Conservation (phyloP, 2,329 filamentous ascomycete genomes). For the Ophiostoma sp. region DNA sequence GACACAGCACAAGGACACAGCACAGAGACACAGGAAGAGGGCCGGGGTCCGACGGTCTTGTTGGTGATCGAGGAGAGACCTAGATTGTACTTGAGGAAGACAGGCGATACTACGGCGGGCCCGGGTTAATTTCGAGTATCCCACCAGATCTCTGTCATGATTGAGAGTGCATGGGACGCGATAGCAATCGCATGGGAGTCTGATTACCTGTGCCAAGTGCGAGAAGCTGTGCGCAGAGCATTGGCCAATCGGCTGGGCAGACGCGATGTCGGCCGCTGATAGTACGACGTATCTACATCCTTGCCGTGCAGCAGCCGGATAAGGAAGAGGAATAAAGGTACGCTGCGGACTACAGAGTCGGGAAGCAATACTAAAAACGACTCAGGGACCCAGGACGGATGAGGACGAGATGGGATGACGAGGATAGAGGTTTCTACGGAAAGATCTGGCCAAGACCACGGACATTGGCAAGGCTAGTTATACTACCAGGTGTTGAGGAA, state of each 20-base stretch:
- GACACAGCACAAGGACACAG: not conserved
- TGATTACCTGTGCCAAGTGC: not conserved
- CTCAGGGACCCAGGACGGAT: not conserved
- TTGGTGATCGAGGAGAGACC: not conserved
- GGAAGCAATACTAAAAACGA: not conserved
- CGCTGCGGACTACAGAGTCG: not conserved
- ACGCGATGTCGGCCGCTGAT: not conserved
- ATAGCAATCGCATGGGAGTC: not conserved
- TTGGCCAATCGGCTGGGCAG: not conserved
- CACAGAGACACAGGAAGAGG: not conserved
- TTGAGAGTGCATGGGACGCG: not conserved
- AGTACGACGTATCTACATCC: not conserved
- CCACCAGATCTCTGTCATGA: not conserved
- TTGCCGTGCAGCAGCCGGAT: not conserved
- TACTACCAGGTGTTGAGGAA: not conserved
- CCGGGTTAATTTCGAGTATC: not conserved
- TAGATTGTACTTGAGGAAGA: not conserved
- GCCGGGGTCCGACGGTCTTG: slow-evolving; percentile 9
- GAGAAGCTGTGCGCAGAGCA: not conserved
- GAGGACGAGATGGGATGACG: not conserved
- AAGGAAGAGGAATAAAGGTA: slow-evolving; percentile 9
- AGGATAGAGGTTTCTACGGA: not conserved
- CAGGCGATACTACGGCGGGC: not conserved
- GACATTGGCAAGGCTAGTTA: not conserved
- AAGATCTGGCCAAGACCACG: slow-evolving; percentile 1